Evolutionary conservation across 257 asterid genomes (phyloP), one percentile per base, ranked within the genome.

Genomic region (Capsicum pubescens): DNA sequence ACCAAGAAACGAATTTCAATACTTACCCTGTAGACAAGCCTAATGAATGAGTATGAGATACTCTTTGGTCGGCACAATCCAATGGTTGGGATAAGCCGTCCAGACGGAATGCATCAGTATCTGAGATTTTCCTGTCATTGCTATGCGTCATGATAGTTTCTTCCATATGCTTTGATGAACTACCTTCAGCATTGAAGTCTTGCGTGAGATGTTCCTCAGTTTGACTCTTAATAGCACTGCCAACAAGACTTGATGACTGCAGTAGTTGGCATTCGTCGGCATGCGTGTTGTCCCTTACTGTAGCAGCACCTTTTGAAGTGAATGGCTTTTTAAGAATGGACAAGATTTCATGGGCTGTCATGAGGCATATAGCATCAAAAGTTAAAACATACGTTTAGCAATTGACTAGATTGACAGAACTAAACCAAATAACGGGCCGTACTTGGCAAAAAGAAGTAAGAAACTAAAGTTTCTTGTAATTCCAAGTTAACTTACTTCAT

Each of bases 341-440:
- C 86, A 94, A 84, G 91, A 95, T 95, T 84, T 93, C 98, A 82
- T 84, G 82, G 66, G 94, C 99, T 95, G 97, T 60, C 88, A 86
- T 35, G 84, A 83, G 35, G 79, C 26, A 84, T 82, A 85, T 67
- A 64, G 39, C 63, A 46, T 35, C 56, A 59, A 36, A 59, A 82
- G 39, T 54, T 35, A 54, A 68, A 21, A 68, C 9, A 54, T 77
- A 55, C 12, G 54, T 54, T 74, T 52, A 50, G 14, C 81, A 74
- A 50, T 74, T 50, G 61, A 77, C 50, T 54, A 54, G 48, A 26
- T 32, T 77, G 21, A 8, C 63, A 15, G 3, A 77, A 76, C 14
- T 14, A 26, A 50, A 77, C 26, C 81, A 13, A 13, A 44, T 15
- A 14, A 12, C 3, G 19, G 15, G 46, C 16, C 26, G 0, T 26